Percentiles rank a stretch among this genome's conserved stretches.
Evolutionary conservation across 176 grass and related monocot genomes (phyloP).

Genomic region (Carex myosuroides): DNA sequence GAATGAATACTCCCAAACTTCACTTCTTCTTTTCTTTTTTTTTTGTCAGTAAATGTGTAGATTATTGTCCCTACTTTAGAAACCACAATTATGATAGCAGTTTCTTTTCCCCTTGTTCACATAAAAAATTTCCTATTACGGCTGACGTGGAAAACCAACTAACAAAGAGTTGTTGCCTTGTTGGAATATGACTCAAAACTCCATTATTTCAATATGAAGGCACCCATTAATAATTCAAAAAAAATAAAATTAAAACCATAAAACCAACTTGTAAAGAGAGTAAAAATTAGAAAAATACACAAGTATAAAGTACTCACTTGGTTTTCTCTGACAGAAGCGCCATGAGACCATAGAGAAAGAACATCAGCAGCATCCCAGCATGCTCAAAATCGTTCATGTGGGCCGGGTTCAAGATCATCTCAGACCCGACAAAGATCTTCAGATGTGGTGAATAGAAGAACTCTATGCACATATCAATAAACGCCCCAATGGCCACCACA

Average conservation of each 20-base stretch:
- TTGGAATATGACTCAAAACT: not conserved
- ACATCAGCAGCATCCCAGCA: constrained; percentile 93
- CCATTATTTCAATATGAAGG: not conserved
- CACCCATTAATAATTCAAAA: not conserved
- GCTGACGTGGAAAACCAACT: not conserved
- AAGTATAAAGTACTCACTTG: constrained; percentile 27
- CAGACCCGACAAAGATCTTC: constrained; percentile 36
- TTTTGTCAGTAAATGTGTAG: not conserved
- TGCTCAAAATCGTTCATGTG: constrained; percentile 97
- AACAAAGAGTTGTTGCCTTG: not conserved
- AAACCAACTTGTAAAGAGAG: not conserved
- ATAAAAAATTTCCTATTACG: not conserved
- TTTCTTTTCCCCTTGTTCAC: too few relatives aligned
- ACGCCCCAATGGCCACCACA: constrained; percentile 58
- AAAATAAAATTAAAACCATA: not conserved
- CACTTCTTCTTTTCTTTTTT: not conserved
- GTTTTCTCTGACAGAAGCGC: constrained; percentile 60
- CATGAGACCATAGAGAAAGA: constrained; percentile 69
- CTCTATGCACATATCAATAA: constrained; percentile 86
- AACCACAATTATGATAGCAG: not conserved
- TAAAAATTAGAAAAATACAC: not conserved
- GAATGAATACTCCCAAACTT: not conserved
- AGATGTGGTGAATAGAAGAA: constrained; percentile 88
- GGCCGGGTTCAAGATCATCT: constrained; percentile 45
- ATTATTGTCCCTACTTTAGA: not conserved